Conservation (phyloP, 1,284 basidiomycete species). For the Microbotryum saponariae region DNA sequence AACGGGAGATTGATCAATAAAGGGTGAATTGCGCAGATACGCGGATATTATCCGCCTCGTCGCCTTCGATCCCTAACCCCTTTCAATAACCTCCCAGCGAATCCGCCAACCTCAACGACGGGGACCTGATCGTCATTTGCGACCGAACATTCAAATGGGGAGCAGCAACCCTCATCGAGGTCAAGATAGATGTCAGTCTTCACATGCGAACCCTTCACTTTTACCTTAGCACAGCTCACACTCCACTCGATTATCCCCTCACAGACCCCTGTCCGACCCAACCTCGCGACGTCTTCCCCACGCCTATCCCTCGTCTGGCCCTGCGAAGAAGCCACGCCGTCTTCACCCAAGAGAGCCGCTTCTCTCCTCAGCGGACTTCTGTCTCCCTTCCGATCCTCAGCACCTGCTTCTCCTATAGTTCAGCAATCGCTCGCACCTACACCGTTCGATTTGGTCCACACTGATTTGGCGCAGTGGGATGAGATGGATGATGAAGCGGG, state of each 20-base stretch:
- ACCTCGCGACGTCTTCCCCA: background rate
- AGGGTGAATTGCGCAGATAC: background rate
- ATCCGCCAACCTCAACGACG: background rate
- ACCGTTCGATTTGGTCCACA: background rate
- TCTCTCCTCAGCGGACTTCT: background rate
- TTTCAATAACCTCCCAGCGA: no score
- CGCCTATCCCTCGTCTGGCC: constrained; percentile 1
- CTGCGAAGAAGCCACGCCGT: background rate
- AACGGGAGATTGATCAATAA: constrained; percentile 1
- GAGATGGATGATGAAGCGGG: background rate
- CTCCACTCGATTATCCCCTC: no score
- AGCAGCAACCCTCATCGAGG: background rate
- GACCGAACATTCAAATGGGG: background rate
- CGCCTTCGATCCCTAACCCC: no score
- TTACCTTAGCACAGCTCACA: no score
- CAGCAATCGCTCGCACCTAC: background rate
- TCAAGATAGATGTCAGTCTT: background rate
- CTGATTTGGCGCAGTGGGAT: background rate
- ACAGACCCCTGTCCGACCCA: background rate
- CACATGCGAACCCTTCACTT: no score
- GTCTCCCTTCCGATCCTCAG: background rate
- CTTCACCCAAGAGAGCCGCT: background rate
- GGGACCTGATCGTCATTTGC: constrained; percentile 5
- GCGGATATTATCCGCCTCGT: no score
- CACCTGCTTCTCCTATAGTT: background rate